Percentiles rank a stretch among this genome's conserved stretches.
These are phyloP conservation scores for Leccinum boreale DNA, from an alignment of 768 basidiomycete genomes.

Conservation along the genomic window DNA sequence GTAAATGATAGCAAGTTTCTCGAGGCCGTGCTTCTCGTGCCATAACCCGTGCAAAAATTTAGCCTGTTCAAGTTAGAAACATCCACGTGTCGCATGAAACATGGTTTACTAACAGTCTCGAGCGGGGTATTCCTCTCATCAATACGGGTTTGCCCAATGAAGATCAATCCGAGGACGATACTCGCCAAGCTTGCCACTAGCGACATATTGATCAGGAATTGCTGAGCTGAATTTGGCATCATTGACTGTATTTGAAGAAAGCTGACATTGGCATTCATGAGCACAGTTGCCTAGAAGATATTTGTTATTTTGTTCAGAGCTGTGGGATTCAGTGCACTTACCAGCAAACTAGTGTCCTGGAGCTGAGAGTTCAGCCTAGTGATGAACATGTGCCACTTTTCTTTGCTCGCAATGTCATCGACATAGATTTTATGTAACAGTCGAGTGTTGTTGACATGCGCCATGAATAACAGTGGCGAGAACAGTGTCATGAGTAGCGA, in stretches of 20 bases:
- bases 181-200: conserved; percentile 39
- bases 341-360: conserved; percentile 51
- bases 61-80: conserved; percentile 2
- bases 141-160: conserved; percentile 40
- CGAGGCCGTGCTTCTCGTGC: conserved; percentile 38
- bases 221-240: conserved; percentile 21
- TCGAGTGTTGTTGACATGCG: conserved; percentile 44
- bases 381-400: conserved; percentile 45
- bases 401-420: conserved; percentile 40
- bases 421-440: conserved; percentile 49
- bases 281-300: conserved; percentile 45
- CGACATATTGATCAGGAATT: conserved; percentile 45
- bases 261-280: conserved; percentile 55
- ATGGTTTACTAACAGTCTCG: not conserved
- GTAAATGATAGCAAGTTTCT: conserved; percentile 50
- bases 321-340: conserved; percentile 23
- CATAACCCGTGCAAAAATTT: conserved; percentile 16
- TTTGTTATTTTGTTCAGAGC: not conserved
- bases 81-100: not conserved
- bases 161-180: conserved; percentile 40
- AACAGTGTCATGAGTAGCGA: conserved; percentile 38
- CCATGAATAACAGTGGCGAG: conserved; percentile 46
- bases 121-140: conserved; percentile 27
- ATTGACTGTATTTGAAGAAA: conserved; percentile 50
- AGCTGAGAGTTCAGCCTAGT: conserved; percentile 45